Evolutionary conservation across 108 stramenopile genomes (phyloP).

Genomic region (Nitzschia sp.): DNA sequence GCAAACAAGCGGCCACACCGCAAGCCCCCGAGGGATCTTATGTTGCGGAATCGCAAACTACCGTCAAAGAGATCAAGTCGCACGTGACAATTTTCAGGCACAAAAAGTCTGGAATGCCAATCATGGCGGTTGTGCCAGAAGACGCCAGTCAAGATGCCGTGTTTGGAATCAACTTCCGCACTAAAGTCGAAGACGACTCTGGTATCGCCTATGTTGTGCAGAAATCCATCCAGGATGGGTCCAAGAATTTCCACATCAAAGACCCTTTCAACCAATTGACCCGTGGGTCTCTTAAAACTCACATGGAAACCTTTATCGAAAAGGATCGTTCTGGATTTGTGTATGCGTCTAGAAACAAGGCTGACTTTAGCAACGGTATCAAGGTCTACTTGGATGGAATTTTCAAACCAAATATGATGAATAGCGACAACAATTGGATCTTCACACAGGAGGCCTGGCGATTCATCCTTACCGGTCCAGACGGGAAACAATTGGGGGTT

Average conservation of each 20-base stretch:
- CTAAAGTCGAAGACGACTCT: slow-evolving; percentile 74
- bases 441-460: slow-evolving; percentile 96
- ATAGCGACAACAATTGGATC: slow-evolving; percentile 71
- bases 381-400: slow-evolving; percentile 95
- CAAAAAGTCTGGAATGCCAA: slow-evolving; percentile 65
- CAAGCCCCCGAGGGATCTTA: slow-evolving; percentile 6
- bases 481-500: slow-evolving; percentile 40
- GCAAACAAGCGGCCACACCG: not conserved
- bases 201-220: slow-evolving; percentile 94
- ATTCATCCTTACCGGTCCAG: slow-evolving; percentile 60
- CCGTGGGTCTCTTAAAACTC: slow-evolving; percentile 90
- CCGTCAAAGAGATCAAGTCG: not conserved
- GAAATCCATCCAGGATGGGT: slow-evolving; percentile 92
- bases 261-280: slow-evolving; percentile 93
- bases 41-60: not conserved
- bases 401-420: slow-evolving; percentile 82
- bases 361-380: slow-evolving; percentile 86
- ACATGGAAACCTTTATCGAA: slow-evolving; percentile 93
- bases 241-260: slow-evolving; percentile 84
- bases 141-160: slow-evolving; percentile 84
- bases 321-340: slow-evolving; percentile 94
- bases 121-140: slow-evolving; percentile 76
- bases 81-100: slow-evolving; percentile 40
- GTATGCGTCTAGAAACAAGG: slow-evolving; percentile 71
- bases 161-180: slow-evolving; percentile 95